A percentile compares a stretch with the other conserved stretches of the same genome.
Conservation (phyloP, 1,139 yeast species). For the Casaregolazyma suthepensis region DNA sequence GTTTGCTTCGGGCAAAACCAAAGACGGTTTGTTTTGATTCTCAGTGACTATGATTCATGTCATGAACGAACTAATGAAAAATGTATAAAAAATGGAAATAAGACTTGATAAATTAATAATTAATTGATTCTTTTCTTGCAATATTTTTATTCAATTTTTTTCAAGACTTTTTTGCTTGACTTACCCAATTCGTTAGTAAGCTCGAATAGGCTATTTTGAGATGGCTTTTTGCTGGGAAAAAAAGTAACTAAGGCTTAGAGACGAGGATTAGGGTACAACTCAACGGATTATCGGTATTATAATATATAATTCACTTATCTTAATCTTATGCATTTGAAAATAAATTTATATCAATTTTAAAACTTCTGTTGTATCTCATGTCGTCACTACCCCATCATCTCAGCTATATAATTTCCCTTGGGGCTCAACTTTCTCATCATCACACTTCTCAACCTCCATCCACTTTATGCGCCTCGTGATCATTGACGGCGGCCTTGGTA, state of each 20-base stretch:
- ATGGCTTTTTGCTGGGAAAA: neutral
- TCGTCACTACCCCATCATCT: neutral
- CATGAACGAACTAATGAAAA: neutral
- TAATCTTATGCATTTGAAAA: slow-evolving; percentile 9
- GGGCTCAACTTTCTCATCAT: neutral
- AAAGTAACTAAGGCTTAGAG: neutral
- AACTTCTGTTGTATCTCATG: slow-evolving; percentile 13
- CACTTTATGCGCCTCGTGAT: slow-evolving; percentile 19
- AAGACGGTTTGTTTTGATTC: slow-evolving; percentile 1
- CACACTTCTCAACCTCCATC: neutral
- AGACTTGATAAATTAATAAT: neutral
- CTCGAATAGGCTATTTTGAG: neutral
- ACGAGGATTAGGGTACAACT: neutral
- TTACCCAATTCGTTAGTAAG: neutral
- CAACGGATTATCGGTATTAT: neutral
- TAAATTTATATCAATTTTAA: slow-evolving; percentile 13
- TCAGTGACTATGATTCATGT: neutral
- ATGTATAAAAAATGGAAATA: neutral
- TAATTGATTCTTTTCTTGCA: neutral
- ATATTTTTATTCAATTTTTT: too few species aligned
- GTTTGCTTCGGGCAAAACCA: slow-evolving; percentile 1
- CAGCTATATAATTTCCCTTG: neutral
- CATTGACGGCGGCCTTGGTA: slow-evolving; percentile 44
- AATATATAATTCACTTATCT: too few species aligned
- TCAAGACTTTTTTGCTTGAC: too few species aligned